Percentiles rank a stretch among this genome's conserved stretches.
Evolutionary conservation across 495 filamentous ascomycete species (phyloP).

Genomic region (Podospora appendiculata): DNA sequence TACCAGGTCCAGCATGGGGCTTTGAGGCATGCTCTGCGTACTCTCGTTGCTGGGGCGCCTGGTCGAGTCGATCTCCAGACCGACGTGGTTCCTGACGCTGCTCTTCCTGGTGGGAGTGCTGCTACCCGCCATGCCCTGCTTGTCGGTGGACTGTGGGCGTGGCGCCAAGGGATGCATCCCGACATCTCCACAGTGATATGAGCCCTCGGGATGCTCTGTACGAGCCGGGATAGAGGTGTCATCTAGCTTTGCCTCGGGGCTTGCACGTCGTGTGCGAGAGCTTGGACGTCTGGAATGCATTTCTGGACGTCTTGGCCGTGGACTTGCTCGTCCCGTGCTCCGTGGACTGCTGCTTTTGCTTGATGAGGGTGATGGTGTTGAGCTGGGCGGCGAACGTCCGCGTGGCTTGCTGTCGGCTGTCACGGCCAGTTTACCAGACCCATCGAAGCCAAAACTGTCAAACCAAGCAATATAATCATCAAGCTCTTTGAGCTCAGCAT

Average conservation of each 20-base stretch:
- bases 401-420: conserved; percentile 6
- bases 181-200: not conserved
- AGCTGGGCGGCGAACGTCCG: not conserved
- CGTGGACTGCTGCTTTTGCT: not conserved
- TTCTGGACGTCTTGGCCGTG: not conserved
- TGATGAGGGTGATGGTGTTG: not conserved
- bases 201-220: not conserved
- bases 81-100: conserved; percentile 3
- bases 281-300: no score
- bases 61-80: conserved; percentile 13
- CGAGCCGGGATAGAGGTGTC: not conserved
- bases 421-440: conserved; percentile 25
- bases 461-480: conserved; percentile 40
- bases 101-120: not conserved
- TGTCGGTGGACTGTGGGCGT: not conserved
- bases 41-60: conserved; percentile 19
- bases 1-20: conserved; percentile 42
- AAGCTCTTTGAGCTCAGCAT: conserved; percentile 28
- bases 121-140: not conserved
- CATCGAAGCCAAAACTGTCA: conserved; percentile 28
- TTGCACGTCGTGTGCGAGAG: no score
- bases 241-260: no score
- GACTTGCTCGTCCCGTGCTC: not conserved
- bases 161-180: not conserved
- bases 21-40: conserved; percentile 37